A percentile compares a stretch with the other conserved stretches of the same genome.
Evolutionary conservation across 352 stramenopile genomes (phyloP).

Genomic region (Pythium aquatile): DNA sequence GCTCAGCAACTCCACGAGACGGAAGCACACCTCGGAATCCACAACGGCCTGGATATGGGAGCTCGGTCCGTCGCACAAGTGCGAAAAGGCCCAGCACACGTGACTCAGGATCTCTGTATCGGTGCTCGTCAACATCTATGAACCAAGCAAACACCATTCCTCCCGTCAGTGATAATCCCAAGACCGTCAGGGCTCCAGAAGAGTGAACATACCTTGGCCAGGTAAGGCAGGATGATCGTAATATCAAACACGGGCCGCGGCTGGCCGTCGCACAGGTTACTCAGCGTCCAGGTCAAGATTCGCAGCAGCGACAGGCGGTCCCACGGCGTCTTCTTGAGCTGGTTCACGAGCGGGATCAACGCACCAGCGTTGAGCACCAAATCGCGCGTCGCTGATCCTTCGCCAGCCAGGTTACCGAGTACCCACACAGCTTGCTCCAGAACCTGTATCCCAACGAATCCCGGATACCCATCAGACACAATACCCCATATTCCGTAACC

Average conservation of each 20-base stretch:
- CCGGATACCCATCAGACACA: background rate
- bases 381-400: conserved; percentile 87
- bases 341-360: conserved; percentile 83
- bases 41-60: conserved; percentile 96
- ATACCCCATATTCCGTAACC: too few relatives aligned
- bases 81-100: conserved; percentile 96
- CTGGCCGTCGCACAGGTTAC: conserved; percentile 91
- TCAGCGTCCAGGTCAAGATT: conserved; percentile 92
- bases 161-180: background rate
- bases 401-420: conserved; percentile 89
- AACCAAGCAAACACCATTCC: background rate
- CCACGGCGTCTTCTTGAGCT: conserved; percentile 86
- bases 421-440: conserved; percentile 94
- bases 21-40: conserved; percentile 84
- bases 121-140: conserved; percentile 89
- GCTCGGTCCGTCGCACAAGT: conserved; percentile 96
- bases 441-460: conserved; percentile 46
- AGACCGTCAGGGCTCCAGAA: too few relatives aligned
- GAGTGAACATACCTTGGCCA: conserved; percentile 50
- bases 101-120: conserved; percentile 95
- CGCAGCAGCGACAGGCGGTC: conserved; percentile 83
- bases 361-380: conserved; percentile 85
- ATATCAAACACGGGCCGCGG: conserved; percentile 89
- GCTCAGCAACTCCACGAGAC: conserved; percentile 93
- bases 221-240: conserved; percentile 81